A percentile compares a stretch with the other conserved stretches of the same genome.
phyloP scores from a whole-genome alignment of 2,329 filamentous ascomycete genomes.

The Paracamarosporium sp. region DNA sequence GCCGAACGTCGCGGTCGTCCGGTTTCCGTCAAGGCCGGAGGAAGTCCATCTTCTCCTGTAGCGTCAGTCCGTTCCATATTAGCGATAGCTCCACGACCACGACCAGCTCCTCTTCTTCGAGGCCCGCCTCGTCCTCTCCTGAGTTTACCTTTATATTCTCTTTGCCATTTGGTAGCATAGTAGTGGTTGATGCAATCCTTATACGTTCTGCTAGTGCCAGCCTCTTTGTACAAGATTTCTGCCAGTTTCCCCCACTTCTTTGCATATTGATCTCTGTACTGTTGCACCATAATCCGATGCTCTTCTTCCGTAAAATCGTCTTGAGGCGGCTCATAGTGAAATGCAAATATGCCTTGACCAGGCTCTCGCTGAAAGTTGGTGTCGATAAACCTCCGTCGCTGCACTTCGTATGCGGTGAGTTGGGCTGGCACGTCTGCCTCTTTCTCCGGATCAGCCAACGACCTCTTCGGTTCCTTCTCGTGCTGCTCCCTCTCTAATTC shows the following conservation, averaged over 20 bases:
- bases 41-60: constrained; percentile 46
- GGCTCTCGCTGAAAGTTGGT: constrained; percentile 69
- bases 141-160: constrained; percentile 78
- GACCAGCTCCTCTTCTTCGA: constrained; percentile 48
- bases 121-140: constrained; percentile 38
- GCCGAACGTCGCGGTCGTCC: constrained; percentile 59
- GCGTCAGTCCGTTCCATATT: constrained; percentile 49
- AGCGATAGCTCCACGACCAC: constrained; percentile 66
- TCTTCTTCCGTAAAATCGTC: constrained; percentile 80
- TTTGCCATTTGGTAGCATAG: constrained; percentile 78
- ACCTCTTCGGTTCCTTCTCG: constrained; percentile 64
- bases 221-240: constrained; percentile 60
- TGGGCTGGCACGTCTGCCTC: constrained; percentile 78
- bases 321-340: constrained; percentile 74
- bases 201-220: constrained; percentile 68
- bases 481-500: constrained; percentile 76
- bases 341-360: constrained; percentile 71
- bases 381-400: constrained; percentile 68
- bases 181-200: constrained; percentile 86
- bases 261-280: constrained; percentile 72
- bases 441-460: constrained; percentile 76
- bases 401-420: constrained; percentile 66
- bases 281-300: constrained; percentile 72
- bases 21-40: constrained; percentile 53
- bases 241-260: constrained; percentile 86